Conservation (phyloP, 169 alveolate genomes). For the Theileria annulata region DNA sequence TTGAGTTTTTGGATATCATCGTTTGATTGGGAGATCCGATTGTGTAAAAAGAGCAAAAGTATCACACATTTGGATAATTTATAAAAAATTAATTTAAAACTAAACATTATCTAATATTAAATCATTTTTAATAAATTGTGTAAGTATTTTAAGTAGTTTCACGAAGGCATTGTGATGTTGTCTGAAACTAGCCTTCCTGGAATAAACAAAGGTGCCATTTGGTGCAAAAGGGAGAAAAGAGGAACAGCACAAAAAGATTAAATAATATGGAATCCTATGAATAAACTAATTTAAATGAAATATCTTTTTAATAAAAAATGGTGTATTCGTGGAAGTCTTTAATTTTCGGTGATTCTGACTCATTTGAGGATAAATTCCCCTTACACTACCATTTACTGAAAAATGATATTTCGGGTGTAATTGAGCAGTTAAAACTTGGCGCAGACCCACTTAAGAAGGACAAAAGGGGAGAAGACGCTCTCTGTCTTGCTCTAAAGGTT, state of each 20-base stretch:
- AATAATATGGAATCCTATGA: neutral
- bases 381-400: slow-evolving; percentile 65
- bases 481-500: slow-evolving; percentile 54
- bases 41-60: neutral
- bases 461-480: slow-evolving; percentile 63
- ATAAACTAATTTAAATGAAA: neutral
- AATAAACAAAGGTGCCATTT: slow-evolving; percentile 22
- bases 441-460: slow-evolving; percentile 67
- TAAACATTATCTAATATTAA: neutral
- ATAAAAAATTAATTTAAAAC: neutral
- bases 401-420: slow-evolving; percentile 67
- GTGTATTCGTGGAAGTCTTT: slow-evolving; percentile 30
- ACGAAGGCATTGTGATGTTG: neutral
- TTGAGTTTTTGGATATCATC: slow-evolving; percentile 1
- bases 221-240: slow-evolving; percentile 9
- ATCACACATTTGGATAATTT: slow-evolving; percentile 7
- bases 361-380: slow-evolving; percentile 61
- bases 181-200: neutral
- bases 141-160: neutral
- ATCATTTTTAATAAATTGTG: neutral
- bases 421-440: slow-evolving; percentile 64
- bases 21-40: neutral
- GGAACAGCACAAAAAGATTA: neutral
- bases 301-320: neutral
- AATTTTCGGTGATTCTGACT: slow-evolving; percentile 30